Base-by-base conservation (phyloP, 106 monocot genomes). In the Acorus gramineus region DNA sequence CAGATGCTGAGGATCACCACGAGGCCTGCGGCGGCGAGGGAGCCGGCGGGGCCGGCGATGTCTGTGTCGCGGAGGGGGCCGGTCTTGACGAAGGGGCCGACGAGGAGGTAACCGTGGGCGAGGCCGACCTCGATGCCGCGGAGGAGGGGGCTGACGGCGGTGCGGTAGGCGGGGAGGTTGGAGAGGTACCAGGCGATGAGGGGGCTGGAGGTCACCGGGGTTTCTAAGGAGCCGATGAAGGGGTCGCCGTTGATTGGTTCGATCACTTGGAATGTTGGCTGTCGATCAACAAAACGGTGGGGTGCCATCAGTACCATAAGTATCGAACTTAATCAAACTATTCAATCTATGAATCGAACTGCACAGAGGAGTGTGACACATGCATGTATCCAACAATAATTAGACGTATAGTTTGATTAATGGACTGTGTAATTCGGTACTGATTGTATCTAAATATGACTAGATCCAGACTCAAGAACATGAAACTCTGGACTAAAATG, bases 91-190 rank as follows among this genome's bases (percentile, higher is more conserved):
- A 93, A 93, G 46, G 95, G 95, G 1, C 95, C 95, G 8, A 95
- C 95, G 49, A 95, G 80, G 63, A 95, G 82, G 80, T 74, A 87
- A 14, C 90, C 95, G 62, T 95, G 95, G 63, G 95, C 95, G 0
- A 95, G 75, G 49, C 95, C 95, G 3, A 95, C 95, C 69, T 95
- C 95, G 50, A 95, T 72, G 11, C 95, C 95, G 0, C 90, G 89
- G 51, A 95, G 90, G 62, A 95, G 87, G 5, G 95, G 95, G 78
- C 84, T 86, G 7, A 95, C 90, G 6, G 90, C 86, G 46, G 95
- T 95, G 64, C 95, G 86, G 81, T 95, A 95, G 49, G 95, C 95
- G 2, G 95, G 95, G 55, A 95, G 90, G 87, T 95, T 95, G 60
- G 95, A 95, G 55, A 95, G 82, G 80, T 95, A 95, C 95, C 95